These are phyloP conservation scores for Penicillium manginii DNA, from an alignment of 495 filamentous ascomycete genomes.

Conservation along the genomic window DNA sequence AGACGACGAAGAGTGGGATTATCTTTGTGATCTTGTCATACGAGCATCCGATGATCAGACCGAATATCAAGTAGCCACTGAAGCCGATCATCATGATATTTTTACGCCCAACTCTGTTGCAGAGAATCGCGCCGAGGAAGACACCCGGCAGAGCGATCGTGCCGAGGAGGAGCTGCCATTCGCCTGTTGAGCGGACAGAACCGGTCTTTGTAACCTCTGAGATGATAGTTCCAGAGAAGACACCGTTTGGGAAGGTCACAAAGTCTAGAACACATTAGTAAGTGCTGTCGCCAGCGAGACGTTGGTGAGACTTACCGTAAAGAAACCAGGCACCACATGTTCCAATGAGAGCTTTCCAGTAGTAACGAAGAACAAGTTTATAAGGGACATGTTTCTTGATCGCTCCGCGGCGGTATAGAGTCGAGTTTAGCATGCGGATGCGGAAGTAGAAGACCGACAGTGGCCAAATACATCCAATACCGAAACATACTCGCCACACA, in stretches of 20 bases:
- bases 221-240: constrained; percentile 55
- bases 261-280: constrained; percentile 21
- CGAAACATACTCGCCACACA: constrained; percentile 57
- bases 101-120: constrained; percentile 51
- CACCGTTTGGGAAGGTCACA: constrained; percentile 51
- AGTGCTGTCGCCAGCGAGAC: not conserved
- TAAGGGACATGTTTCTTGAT: constrained; percentile 54
- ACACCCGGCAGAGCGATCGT: constrained; percentile 52
- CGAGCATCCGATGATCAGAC: constrained; percentile 54
- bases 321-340: constrained; percentile 56
- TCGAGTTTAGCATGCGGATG: constrained; percentile 55
- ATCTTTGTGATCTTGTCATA: constrained; percentile 54
- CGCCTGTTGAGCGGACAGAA: constrained; percentile 41
- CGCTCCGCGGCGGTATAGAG: constrained; percentile 51
- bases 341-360: constrained; percentile 54
- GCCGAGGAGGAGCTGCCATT: constrained; percentile 56
- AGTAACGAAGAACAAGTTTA: constrained; percentile 44
- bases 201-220: constrained; percentile 42
- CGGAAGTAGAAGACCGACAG: constrained; percentile 57
- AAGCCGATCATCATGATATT: constrained; percentile 60
- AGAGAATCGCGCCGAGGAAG: constrained; percentile 52
- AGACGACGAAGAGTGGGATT: constrained; percentile 55
- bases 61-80: constrained; percentile 54
- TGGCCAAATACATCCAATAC: constrained; percentile 54
- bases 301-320: constrained; percentile 38